Evolutionary conservation across 2,329 filamentous ascomycete species (phyloP).

Genomic region (Madurella fahalii): DNA sequence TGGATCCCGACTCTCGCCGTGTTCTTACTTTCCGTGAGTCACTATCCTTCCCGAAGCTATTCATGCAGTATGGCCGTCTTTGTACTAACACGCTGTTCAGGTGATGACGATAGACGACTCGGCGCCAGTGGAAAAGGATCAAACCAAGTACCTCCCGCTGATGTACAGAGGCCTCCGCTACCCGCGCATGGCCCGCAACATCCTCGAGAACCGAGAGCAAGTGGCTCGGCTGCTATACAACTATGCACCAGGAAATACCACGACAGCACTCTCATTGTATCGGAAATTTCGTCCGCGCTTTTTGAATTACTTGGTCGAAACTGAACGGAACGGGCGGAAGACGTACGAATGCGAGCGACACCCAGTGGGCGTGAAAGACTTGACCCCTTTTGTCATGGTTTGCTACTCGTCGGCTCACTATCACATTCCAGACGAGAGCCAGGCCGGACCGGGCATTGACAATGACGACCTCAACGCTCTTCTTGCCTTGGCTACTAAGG

Average conservation of each 20-base stretch:
- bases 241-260: not conserved
- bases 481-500: not conserved
- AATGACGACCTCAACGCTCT: not conserved
- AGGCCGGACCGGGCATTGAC: not conserved
- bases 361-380: not conserved
- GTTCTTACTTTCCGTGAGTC: not conserved
- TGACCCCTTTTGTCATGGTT: slow-evolving; percentile 9
- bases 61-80: too few relatives aligned
- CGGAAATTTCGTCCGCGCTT: slow-evolving; percentile 9
- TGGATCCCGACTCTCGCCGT: not conserved
- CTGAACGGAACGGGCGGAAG: not conserved
- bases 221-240: not conserved
- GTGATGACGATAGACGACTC: not conserved
- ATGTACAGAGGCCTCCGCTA: slow-evolving; percentile 9
- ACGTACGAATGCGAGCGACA: not conserved
- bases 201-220: slow-evolving; percentile 8
- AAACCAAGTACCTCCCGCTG: slow-evolving; percentile 7
- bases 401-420: slow-evolving; percentile 6
- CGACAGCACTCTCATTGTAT: slow-evolving; percentile 1
- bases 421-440: not conserved
- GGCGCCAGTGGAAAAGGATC: not conserved
- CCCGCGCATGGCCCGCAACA: slow-evolving; percentile 8
- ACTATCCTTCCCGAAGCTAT: too few relatives aligned
- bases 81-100: too few relatives aligned
- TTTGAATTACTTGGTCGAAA: slow-evolving; percentile 7